Conservation (phyloP, 257 asterid species). For the Galeopsis tetrahit region DNA sequence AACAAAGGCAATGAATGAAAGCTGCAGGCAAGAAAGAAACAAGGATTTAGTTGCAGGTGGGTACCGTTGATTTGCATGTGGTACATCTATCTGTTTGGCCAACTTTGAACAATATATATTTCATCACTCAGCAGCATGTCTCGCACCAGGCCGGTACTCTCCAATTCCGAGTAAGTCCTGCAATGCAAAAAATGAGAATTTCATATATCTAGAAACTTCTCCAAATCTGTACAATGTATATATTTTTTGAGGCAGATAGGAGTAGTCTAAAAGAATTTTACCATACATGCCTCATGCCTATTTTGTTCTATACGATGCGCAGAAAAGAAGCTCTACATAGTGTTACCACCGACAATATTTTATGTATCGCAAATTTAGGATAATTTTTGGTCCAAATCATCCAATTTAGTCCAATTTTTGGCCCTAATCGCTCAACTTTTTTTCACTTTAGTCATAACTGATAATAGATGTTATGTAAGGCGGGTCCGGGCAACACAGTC, state of each 20-base stretch:
- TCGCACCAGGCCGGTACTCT: conserved; percentile 77
- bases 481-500: no score
- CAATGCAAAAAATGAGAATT: background rate
- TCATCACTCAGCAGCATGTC: conserved; percentile 47
- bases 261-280: background rate
- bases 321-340: background rate
- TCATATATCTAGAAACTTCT: conserved; percentile 1
- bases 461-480: background rate
- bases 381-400: no score
- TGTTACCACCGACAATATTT: background rate
- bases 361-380: no score
- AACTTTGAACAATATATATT: conserved; percentile 9
- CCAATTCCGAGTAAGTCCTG: conserved; percentile 99
- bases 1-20: no score
- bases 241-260: background rate
- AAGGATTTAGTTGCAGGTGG: conserved; percentile 18
- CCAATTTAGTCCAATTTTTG: no score
- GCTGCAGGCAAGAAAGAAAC: background rate
- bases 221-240: conserved; percentile 2
- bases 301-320: conserved; percentile 16
- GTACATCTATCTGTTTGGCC: background rate
- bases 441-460: conserved; percentile 7
- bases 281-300: conserved; percentile 7
- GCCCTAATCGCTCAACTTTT: no score
- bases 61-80: background rate